Evolutionary conservation across 2,329 filamentous ascomycete species (phyloP), one percentile per base, ranked within the genome.

Genomic region (Simplicillium sp.): DNA sequence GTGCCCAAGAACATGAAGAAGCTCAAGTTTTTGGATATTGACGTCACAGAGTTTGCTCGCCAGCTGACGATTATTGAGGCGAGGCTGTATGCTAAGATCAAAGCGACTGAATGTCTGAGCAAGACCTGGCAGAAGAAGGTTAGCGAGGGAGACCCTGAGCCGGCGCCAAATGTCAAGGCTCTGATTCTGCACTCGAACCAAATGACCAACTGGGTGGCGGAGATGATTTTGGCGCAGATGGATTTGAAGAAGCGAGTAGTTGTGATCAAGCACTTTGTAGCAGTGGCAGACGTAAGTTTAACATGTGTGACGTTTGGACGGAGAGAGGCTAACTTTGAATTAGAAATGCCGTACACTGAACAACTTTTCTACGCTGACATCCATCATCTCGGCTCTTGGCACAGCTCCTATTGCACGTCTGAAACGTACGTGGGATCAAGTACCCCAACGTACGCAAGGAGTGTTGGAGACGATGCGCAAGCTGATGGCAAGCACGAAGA

Each of bases 1-100:
- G 80, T 96, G 59, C 92, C 92, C 2, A 96, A 95, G 73, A 96
- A 97, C 60, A 94, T 98, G 88, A 96, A 92, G 75, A 98, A 96
- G 65, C 76, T 98, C 52, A 98, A 97, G 62, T 97, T 98, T 66
- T 67, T 97, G 42, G 92, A 98, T 57, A 96, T 98, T 51, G 92
- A 98, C 57, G 81, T 88, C 0, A 86, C 84, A 0, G 92, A 98
- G 58, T 97, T 98, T 62, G 92, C 92, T n/a, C 82, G 92, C 37
- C 92, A 98, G 61, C 73, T 98, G 47, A 98, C 92, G 0, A 92
- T 98, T 49, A 94, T 97, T 48, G 92, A 98, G 62, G 95, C 89
- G 3, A 84, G 84, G 46, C 73, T 97, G 1, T 98, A 97, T 55
- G 87, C 84, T 51, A 96, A 95, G 66, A 94, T 98, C 61, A 90